These are phyloP conservation scores for Aspergillus sp. DNA, from an alignment of 2,329 filamentous ascomycete genomes.

Conservation along the genomic window DNA sequence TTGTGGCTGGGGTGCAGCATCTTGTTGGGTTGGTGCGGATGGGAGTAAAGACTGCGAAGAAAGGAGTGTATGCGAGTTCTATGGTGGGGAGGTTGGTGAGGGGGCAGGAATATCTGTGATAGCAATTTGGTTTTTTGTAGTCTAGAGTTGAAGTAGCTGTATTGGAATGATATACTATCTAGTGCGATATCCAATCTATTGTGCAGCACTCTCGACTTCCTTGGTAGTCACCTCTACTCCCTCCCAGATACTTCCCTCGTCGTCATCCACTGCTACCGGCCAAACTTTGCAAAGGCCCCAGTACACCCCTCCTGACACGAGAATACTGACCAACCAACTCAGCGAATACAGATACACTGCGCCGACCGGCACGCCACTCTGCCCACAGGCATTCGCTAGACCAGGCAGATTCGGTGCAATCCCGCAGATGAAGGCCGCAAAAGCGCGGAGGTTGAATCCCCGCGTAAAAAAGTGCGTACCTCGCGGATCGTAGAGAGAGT, in stretches of 20 bases:
- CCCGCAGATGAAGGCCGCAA: conserved; percentile 10
- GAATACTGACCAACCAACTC: conserved; percentile 15
- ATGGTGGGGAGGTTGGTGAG: conserved; percentile 25
- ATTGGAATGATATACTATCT: too few relatives aligned
- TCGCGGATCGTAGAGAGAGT: conserved; percentile 7
- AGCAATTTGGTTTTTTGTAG: neutral
- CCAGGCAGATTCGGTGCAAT: conserved; percentile 17
- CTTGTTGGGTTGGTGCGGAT: conserved; percentile 29
- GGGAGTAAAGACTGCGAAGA: conserved; percentile 33
- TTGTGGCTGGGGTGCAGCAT: conserved; percentile 44
- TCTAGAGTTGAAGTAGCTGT: too few relatives aligned
- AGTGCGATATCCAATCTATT: too few relatives aligned
- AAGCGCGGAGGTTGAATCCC: conserved; percentile 14
- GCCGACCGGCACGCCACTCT: conserved; percentile 7
- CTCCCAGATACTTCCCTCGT: conserved; percentile 6
- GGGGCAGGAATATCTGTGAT: conserved; percentile 34
- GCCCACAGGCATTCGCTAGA: conserved; percentile 10
- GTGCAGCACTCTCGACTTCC: neutral
- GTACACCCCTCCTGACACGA: conserved; percentile 8
- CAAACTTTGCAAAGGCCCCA: conserved; percentile 8
- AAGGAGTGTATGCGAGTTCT: conserved; percentile 32
- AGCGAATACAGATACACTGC: conserved; percentile 16
- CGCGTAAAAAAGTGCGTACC: conserved; percentile 15
- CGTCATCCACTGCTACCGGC: conserved; percentile 14
- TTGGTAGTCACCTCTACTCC: conserved; percentile 2